Evolutionary conservation across 768 basidiomycete species (phyloP), one percentile per base, ranked within the genome.

Genomic region (Piloderma croceum): DNA sequence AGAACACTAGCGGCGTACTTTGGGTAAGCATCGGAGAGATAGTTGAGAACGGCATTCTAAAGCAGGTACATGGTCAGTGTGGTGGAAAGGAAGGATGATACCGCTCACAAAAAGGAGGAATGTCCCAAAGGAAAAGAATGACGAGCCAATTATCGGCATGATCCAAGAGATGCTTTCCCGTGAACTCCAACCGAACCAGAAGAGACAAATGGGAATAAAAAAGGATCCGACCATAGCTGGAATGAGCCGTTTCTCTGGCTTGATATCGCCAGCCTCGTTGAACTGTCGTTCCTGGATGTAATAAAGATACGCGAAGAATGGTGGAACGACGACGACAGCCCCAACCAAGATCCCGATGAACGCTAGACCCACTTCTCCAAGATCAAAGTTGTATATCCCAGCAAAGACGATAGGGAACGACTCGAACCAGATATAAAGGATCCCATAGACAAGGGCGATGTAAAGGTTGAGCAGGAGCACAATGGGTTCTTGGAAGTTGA

Each of bases 21-120:
- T 13, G 62, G 61, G 54, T 64, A 65, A 17, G 64, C 59, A 49
- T 67, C 65, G 49, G 65, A 63, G 51, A 67, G 50, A 47, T 67
- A 67, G n/a, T n/a, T n/a, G n/a, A n/a, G n/a, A n/a, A n/a, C n/a
- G n/a, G n/a, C n/a, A n/a, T n/a, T n/a, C n/a, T n/a, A n/a, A n/a
- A n/a, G n/a, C n/a, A n/a, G n/a, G n/a, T n/a, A n/a, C n/a, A n/a
- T n/a, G n/a, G n/a, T n/a, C n/a, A n/a, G n/a, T n/a, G n/a, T n/a
- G n/a, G n/a, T n/a, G n/a, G n/a, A n/a, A n/a, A n/a, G n/a, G n/a
- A n/a, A n/a, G n/a, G n/a, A n/a, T n/a, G n/a, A n/a, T n/a, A n/a
- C n/a, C n/a, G n/a, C n/a, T n/a, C n/a, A n/a, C n/a, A n/a, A n/a
- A n/a, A n/a, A n/a, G n/a, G n/a, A n/a, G n/a, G n/a, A n/a, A n/a